Conservation (phyloP, 495 filamentous ascomycete genomes). For the Penicillium steckii region DNA sequence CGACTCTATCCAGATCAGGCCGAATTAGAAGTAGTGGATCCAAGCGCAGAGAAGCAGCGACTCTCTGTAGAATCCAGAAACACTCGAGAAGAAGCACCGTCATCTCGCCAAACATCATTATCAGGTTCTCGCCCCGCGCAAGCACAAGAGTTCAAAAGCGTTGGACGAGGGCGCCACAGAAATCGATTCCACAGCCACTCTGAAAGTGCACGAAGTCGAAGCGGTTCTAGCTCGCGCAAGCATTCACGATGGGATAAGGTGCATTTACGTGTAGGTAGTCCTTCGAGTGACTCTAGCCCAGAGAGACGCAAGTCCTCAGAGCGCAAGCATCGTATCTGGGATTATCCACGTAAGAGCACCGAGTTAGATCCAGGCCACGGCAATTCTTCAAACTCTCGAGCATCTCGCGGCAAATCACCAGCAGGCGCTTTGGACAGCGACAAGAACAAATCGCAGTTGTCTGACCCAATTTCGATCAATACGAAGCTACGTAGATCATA, state of each 20-base stretch:
- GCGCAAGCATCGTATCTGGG: conserved; percentile 8
- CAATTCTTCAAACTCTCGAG: conserved; percentile 6
- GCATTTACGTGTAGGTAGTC: conserved; percentile 28
- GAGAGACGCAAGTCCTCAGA: conserved; percentile 17
- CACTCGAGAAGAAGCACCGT: conserved; percentile 15
- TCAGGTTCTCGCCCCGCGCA: conserved; percentile 30
- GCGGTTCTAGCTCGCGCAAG: conserved; percentile 23
- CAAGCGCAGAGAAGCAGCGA: conserved; percentile 17
- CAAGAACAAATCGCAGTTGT: conserved; percentile 3
- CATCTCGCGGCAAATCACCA: conserved; percentile 14
- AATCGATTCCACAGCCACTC: conserved; percentile 29
- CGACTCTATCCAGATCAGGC: conserved; percentile 59
- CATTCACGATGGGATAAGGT: conserved; percentile 24
- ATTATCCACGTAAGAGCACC: conserved; percentile 10
- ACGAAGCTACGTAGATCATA: conserved; percentile 10
- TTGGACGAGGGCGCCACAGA: conserved; percentile 34
- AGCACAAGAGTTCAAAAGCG: conserved; percentile 29
- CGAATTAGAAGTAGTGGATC: conserved; percentile 21
- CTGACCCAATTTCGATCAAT: conserved; percentile 6
- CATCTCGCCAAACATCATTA: conserved; percentile 30
- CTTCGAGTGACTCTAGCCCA: conserved; percentile 30
- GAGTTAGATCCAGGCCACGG: conserved; percentile 7
- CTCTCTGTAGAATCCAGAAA: conserved; percentile 11
- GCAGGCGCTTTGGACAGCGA: not conserved
- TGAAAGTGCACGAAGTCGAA: conserved; percentile 25